Conservation (phyloP, 441 rosid genomes). For the Gossypium aridum region DNA sequence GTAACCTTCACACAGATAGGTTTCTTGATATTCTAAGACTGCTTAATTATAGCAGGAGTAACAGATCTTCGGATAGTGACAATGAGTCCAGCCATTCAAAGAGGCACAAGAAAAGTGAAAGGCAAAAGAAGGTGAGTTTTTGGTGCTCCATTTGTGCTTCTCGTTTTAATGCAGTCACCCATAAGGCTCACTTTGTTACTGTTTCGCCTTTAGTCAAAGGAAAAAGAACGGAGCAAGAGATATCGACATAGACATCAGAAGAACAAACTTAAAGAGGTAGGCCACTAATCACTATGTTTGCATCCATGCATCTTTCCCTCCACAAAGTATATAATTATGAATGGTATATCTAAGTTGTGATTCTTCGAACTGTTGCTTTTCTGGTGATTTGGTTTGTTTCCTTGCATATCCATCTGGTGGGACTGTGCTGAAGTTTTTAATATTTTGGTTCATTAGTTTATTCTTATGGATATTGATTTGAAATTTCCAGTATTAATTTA, state of each 20-base stretch:
- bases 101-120: conserved; percentile 69
- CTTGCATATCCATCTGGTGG: neutral
- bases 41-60: conserved; percentile 24
- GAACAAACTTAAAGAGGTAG: conserved; percentile 73
- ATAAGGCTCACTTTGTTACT: conserved; percentile 11
- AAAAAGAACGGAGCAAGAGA: conserved; percentile 66
- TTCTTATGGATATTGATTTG: neutral
- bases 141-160: neutral
- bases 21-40: neutral
- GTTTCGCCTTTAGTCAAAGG: conserved; percentile 42
- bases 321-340: neutral
- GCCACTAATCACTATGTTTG: conserved; percentile 14
- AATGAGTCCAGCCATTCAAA: conserved; percentile 45
- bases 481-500: neutral
- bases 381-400: neutral
- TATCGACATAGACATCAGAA: conserved; percentile 64
- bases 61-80: conserved; percentile 51
- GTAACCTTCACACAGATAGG: neutral
- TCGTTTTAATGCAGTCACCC: neutral
- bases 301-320: neutral
- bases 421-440: neutral
- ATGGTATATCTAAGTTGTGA: neutral
- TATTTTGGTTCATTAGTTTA: neutral
- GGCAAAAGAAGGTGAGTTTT: conserved; percentile 60
- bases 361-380: neutral